phyloP scores from a whole-genome alignment of 345 rosid genomes.

The Boechera divaricarpa region DNA sequence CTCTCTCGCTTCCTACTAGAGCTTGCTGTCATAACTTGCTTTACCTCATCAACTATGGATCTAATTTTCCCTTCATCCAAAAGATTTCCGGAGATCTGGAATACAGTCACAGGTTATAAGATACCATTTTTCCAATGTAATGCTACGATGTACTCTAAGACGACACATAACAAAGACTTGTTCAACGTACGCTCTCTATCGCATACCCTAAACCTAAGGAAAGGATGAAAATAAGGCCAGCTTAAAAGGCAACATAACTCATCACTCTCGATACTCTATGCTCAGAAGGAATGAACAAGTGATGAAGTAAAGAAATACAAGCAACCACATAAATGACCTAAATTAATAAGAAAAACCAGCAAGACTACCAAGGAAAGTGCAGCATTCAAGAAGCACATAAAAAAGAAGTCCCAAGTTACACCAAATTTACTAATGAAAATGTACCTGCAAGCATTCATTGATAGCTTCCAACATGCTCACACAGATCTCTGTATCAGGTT shows the following conservation, averaged over 20 bases:
- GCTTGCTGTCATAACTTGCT: slow-evolving; percentile 95
- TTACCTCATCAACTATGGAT: slow-evolving; percentile 89
- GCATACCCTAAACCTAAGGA: not conserved
- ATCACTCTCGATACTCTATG: not conserved
- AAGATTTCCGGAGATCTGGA: slow-evolving; percentile 81
- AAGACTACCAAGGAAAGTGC: slow-evolving; percentile 16
- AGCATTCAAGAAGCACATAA: slow-evolving; percentile 5
- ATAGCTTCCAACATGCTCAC: slow-evolving; percentile 96
- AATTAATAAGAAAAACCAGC: not conserved
- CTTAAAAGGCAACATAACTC: slow-evolving; percentile 8
- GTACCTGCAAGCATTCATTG: slow-evolving; percentile 97
- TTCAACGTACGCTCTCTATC: slow-evolving; percentile 1
- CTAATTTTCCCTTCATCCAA: slow-evolving; percentile 88
- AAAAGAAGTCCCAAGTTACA: not conserved
- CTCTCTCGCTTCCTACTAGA: slow-evolving; percentile 92
- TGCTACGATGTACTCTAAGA: not conserved
- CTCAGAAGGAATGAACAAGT: slow-evolving; percentile 5
- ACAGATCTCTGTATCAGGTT: slow-evolving; percentile 96
- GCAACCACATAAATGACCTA: not conserved
- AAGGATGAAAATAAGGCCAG: slow-evolving; percentile 6
- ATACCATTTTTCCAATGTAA: slow-evolving; percentile 1
- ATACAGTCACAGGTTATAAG: slow-evolving; percentile 22
- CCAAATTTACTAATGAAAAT: not conserved
- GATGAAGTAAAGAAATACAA: not conserved
- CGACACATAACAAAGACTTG: not conserved